These are phyloP conservation scores for Jackrogersella multiformis DNA, from an alignment of 495 filamentous ascomycete genomes.

Conservation along the genomic window DNA sequence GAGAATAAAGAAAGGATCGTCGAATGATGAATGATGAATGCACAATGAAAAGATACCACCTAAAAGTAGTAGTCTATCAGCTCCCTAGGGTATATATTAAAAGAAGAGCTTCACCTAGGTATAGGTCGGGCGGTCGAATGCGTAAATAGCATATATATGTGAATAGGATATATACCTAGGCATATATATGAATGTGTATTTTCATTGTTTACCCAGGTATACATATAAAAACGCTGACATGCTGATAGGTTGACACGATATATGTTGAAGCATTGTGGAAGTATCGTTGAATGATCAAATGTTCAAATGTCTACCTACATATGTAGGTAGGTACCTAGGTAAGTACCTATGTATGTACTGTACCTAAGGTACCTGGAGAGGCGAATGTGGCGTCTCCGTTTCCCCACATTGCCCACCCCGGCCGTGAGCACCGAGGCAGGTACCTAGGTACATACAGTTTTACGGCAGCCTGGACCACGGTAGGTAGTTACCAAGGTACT, in stretches of 20 bases:
- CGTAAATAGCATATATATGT: conserved; percentile 24
- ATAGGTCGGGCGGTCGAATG: conserved; percentile 4
- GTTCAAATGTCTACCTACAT: neutral
- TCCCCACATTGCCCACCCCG: too few species aligned
- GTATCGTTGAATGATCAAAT: neutral
- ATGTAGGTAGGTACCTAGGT: neutral
- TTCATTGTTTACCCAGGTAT: neutral
- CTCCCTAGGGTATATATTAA: conserved; percentile 20
- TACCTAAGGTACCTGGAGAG: too few species aligned
- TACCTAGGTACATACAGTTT: neutral
- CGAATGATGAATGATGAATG: conserved; percentile 10
- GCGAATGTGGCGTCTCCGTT: too few species aligned
- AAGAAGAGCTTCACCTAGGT: conserved; percentile 26
- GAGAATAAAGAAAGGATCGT: conserved; percentile 30
- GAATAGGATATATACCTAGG: too few species aligned
- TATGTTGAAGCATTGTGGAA: conserved; percentile 3
- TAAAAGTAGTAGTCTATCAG: neutral
- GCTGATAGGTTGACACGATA: too few species aligned
- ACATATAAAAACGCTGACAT: too few species aligned
- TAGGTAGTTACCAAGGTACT: too few species aligned
- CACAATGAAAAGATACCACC: conserved; percentile 14
- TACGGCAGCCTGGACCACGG: too few species aligned
- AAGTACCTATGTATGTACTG: too few species aligned
- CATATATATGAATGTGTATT: too few species aligned
- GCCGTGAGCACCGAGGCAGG: too few species aligned